These are phyloP conservation scores for Biscutella laevigata DNA, from an alignment of 441 rosid genomes.

Conservation along the genomic window DNA sequence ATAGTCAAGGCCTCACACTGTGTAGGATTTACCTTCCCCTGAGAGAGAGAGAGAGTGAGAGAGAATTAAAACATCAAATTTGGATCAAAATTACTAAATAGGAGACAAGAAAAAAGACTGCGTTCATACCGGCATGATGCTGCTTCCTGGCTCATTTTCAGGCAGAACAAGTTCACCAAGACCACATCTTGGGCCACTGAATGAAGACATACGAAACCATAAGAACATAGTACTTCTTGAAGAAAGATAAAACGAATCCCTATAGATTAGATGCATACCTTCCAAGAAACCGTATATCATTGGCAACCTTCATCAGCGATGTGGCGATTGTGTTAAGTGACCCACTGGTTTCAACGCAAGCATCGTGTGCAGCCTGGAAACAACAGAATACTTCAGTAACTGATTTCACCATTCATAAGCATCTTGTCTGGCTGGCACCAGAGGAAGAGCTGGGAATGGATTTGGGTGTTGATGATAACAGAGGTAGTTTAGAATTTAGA, in stretches of 20 bases:
- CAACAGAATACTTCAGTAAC: slow-evolving; percentile 13
- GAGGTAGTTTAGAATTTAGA: slow-evolving; percentile 13
- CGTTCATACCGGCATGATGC: slow-evolving; percentile 74
- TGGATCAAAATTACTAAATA: not conserved
- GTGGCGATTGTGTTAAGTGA: slow-evolving; percentile 73
- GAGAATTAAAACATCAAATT: not conserved
- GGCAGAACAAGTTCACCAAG: slow-evolving; percentile 97
- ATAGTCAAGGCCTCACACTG: slow-evolving; percentile 96
- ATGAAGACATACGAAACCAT: slow-evolving; percentile 23
- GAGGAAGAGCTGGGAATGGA: not conserved
- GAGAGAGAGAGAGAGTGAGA: slow-evolving; percentile 33
- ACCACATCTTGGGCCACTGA: slow-evolving; percentile 95
- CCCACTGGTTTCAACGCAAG: slow-evolving; percentile 94
- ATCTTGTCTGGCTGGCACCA: not conserved
- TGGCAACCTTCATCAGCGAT: slow-evolving; percentile 85
- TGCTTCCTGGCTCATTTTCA: slow-evolving; percentile 99
- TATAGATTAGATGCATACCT: slow-evolving; percentile 36
- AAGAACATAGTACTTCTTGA: slow-evolving; percentile 15
- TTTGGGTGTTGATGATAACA: not conserved
- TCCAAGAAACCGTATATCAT: slow-evolving; percentile 86
- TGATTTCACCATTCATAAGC: not conserved
- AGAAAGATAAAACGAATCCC: not conserved
- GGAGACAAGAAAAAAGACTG: not conserved
- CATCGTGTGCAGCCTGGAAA: slow-evolving; percentile 92
- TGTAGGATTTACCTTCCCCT: slow-evolving; percentile 98